Base-by-base conservation (phyloP, 768 basidiomycete species). In the Leccinum broughii region DNA sequence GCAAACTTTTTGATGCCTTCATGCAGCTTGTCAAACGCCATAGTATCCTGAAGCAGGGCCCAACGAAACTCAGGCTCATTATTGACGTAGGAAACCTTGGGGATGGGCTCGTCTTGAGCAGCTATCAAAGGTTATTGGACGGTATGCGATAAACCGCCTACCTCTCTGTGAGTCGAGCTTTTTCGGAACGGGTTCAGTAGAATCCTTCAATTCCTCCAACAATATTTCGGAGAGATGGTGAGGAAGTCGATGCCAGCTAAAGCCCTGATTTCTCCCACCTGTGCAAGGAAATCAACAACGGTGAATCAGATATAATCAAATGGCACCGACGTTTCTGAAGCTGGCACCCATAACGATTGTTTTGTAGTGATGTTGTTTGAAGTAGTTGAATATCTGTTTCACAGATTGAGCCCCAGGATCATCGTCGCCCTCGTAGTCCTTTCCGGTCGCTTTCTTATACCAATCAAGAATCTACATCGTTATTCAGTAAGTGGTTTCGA, bases 291-390 rank as follows among this genome's bases (percentile, higher is more conserved):
- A 55, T 17, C n/a, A 24, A 44, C 9, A 28, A 59, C 32, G 53
- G 50, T 39, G 3, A 37, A 51, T 9, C 30, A 57, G 8, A 34
- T 9, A 24, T 15, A 30, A 14, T 13, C n/a, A 41, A 3, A 41
- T 41, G 17, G 39, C 4, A 78, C 88, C 37, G 56, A 94, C 88
- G 80, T 97, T 98, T 70, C 95, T 89, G 93, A 98, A 97, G 26
- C 93, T 96, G 55, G 96, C 96, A 69, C 95, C 95, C 95, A 98
- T 97, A 72, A 98, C 93, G 75, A 98, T 97, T 63, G 96, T 98
- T 72, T 94, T 92, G 84, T 98, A 98, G 55, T 81, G 82, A 79
- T 97, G 88, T 75, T 95, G 93, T 82, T 97, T 98, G 86, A 97
- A 98, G 78, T 93, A 98, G 82, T 95, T 93, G 87, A 88, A 98